Base-by-base conservation (phyloP, 164 flowering plant species). In the Chloranthus sessilifolius region DNA sequence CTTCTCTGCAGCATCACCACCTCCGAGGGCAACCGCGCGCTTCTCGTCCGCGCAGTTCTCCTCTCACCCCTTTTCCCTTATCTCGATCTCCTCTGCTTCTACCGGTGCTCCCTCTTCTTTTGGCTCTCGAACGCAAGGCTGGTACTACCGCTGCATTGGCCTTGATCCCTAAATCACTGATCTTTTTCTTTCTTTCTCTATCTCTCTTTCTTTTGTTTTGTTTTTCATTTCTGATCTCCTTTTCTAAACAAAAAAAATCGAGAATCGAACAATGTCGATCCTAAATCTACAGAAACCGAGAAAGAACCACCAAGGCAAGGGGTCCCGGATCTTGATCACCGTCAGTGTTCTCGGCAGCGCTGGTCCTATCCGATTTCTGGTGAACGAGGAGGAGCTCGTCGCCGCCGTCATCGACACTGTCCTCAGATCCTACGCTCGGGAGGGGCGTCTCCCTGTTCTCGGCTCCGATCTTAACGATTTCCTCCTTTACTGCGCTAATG, bases 61-160 rank as follows among this genome's bases (percentile, higher is more conserved):
- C n/a, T n/a, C n/a, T n/a, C n/a, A n/a, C n/a, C n/a, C n/a, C n/a
- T n/a, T n/a, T 6, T 25, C 17, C 17, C 22, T 4, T 17, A 1
- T 19, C 15, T 1, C 17, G 17, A 3, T n/a, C 35, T 19, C 30
- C 17, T 25, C 36, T 26, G 12, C 35, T 30, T 14, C 39, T 25
- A 23, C 47, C 26, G 35, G 28, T 11, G 22, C 48, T 25, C 6
- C 30, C 35, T 12, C 47, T 29, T 52, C 53, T 35, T 81, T 69
- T 67, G 84, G 71, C 2, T 76, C 81, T 37, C 70, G 80, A 83
- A 72, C 69, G 34, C 69, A 79, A 55, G 83, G 89, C 78, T 85
- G 91, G 97, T 85, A 81, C 85, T 78, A 70, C 67, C 91, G 95
- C 91, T 88, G 97, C 95, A 58, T 76, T 64, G 91, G 97, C 54